Evolutionary conservation across 2,329 filamentous ascomycete genomes (phyloP), one percentile per base, ranked within the genome.

Genomic region (Metarhizium anisopliae): DNA sequence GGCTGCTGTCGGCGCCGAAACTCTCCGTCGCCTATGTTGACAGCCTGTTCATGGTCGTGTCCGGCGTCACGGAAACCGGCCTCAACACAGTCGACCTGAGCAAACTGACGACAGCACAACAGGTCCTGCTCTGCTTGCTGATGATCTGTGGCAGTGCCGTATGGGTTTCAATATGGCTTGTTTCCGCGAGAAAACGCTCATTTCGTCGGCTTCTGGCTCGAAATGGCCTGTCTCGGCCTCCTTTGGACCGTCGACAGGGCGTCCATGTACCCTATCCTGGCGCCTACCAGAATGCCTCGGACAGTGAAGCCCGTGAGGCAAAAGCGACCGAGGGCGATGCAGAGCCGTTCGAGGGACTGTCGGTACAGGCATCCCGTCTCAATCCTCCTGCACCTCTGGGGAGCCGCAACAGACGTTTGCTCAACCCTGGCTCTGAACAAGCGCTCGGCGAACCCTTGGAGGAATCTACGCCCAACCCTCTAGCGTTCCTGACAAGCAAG

Each of bases 11-110:
- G 0, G 74, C 73, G 2, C 79, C 81, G 0, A 64, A 68, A 18
- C 67, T 70, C 53, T 79, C 74, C 59, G 73, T 89, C 52, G 69
- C 71, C 50, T 89, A 84, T 67, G 77, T 77, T 42, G 85, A 89
- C 64, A 77, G 81, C n/a, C 67, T 89, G 16, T 89, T 89, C 65
- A 68, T 89, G 53, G 79, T 80, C 52, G 75, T 84, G 45, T 86
- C 82, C 55, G 84, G 85, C 47, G 84, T 89, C 72, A 87, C 84
- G 6, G 76, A 82, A 54, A 80, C 85, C 6, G 86, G 86, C 0
- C 72, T 89, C 56, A 89, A 87, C 62, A 86, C 85, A 1, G 78
- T 84, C 61, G 82, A 86, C 63, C 70, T 89, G 29, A 84, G 80
- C 55, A 72, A 75, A 32, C 64, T 89, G 63, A 88, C 83, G 43